Base-by-base conservation (phyloP, 2,329 filamentous ascomycete genomes). In the Incumbomyces delicatus region DNA sequence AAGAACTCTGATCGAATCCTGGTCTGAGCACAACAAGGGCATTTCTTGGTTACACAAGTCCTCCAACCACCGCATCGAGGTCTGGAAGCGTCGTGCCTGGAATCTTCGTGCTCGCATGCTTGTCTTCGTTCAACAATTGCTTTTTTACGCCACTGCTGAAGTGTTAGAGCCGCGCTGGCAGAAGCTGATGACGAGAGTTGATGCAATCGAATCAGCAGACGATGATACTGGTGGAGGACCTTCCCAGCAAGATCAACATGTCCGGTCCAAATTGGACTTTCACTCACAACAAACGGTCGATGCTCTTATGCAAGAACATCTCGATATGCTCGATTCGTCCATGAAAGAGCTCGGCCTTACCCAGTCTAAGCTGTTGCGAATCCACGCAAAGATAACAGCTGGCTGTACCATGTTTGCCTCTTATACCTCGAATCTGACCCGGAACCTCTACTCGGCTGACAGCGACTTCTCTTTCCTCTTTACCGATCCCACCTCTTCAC, bases 271-370 rank as follows among this genome's bases (percentile, higher is more conserved):
- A 57, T 65, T 88, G 32, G 33, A 14, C n/a, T 16, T 20, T 20
- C 7, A 27, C 10, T n/a, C 13, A 14, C 17, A 30, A 18, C 42
- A 45, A 38, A 98, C 92, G 0, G 92, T 98, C 1, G 92, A 98
- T 60, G 88, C 96, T 68, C 69, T 98, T 61, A 98, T 98, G 92
- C 87, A 96, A 68, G 89, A 96, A 61, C 92, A 98, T 67, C 89
- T 98, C 50, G 92, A 96, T 66, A 98, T 98, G 64, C 70, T 98
- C 40, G 92, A 95, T 58, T 96, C 92, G 3, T 98, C 92, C 63
- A 73, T 98, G 59, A 98, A 96, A 68, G 92, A 96, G 68, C 96
- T 92, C 71, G 96, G 96, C 88, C 75, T 98, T 54, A 98, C 92
- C 16, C 95, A 98, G 64, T 87, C 87, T 61, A 95, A 95, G 69